phyloP scores from a whole-genome alignment of 75 land plant species.

The Selaginella tamariscina region DNA sequence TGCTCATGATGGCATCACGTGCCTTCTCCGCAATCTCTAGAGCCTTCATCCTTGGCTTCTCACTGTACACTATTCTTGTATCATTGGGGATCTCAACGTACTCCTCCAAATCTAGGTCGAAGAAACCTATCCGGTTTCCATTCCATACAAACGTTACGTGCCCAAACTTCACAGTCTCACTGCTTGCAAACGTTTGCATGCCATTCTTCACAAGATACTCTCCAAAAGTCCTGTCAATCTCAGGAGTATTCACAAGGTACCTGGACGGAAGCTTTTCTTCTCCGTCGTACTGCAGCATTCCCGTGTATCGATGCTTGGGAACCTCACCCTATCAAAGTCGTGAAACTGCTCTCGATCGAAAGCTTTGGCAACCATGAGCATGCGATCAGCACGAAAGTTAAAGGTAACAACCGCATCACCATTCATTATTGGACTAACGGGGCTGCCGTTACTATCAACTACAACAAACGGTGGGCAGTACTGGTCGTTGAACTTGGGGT shows the following conservation, averaged over 20 bases:
- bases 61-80: conserved; percentile 76
- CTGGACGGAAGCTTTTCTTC: too few relatives aligned
- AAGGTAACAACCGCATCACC: conserved; percentile 98
- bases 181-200: conserved; percentile 29
- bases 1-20: conserved; percentile 77
- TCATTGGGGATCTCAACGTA: too few relatives aligned
- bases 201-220: too few relatives aligned
- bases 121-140: conserved; percentile 88
- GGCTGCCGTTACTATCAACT: conserved; percentile 58
- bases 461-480: too few relatives aligned
- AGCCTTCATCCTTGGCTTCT: too few relatives aligned
- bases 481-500: too few relatives aligned
- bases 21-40: conserved; percentile 84
- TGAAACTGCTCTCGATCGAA: conserved; percentile 75
- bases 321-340: conserved; percentile 72
- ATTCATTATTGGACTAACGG: conserved; percentile 91
- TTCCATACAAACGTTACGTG: conserved; percentile 99
- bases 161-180: conserved; percentile 98
- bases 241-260: conserved; percentile 85
- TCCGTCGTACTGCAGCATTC: too few relatives aligned
- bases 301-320: conserved; percentile 75
- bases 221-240: conserved; percentile 93
- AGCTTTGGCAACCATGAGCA: conserved; percentile 95
- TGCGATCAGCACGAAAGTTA: too few relatives aligned
- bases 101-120: conserved; percentile 50